Percentiles rank a stretch among this genome's conserved stretches.
Conservation (phyloP, 805 yeast species). For the Lipomyces lipofer region DNA sequence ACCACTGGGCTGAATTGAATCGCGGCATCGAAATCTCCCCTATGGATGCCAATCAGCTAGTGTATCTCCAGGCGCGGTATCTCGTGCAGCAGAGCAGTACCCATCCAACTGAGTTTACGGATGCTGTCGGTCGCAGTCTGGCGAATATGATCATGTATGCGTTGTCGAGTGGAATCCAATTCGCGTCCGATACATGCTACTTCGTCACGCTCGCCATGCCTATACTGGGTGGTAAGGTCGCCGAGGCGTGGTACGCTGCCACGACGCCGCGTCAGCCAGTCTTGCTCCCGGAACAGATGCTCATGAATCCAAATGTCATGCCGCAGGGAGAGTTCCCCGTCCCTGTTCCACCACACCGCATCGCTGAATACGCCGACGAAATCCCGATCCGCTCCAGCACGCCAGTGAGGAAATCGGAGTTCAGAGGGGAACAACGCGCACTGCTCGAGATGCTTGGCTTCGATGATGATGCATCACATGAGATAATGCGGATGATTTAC, state of each 20-base stretch:
- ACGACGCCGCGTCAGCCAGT: neutral
- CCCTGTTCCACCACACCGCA: conserved; percentile 4
- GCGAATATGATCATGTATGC: conserved; percentile 2
- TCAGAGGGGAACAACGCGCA: conserved; percentile 3
- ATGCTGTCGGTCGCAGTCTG: conserved; percentile 3
- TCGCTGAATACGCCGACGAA: neutral
- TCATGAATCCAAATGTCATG: neutral
- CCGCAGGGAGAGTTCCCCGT: neutral
- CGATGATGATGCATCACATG: conserved; percentile 2
- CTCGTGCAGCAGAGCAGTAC: too few species aligned
- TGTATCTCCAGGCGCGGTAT: conserved; percentile 18
- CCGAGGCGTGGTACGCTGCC: neutral
- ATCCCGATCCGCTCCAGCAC: conserved; percentile 3
- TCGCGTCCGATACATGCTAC: conserved; percentile 3
- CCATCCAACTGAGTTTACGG: conserved; percentile 6
- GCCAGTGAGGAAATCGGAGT: neutral
- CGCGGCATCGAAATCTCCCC: conserved; percentile 7
- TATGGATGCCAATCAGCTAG: conserved; percentile 3
- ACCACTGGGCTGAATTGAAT: conserved; percentile 1
- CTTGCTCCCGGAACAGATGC: conserved; percentile 8
- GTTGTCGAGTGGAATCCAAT: too few species aligned
- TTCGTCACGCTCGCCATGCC: conserved; percentile 17
- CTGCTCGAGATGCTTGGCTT: conserved; percentile 9
- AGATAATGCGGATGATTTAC: conserved; percentile 7
- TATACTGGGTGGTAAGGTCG: neutral